These are phyloP conservation scores for Pseudogymnoascus sp. DNA, from an alignment of 2,329 filamentous ascomycete species.

Conservation along the genomic window DNA sequence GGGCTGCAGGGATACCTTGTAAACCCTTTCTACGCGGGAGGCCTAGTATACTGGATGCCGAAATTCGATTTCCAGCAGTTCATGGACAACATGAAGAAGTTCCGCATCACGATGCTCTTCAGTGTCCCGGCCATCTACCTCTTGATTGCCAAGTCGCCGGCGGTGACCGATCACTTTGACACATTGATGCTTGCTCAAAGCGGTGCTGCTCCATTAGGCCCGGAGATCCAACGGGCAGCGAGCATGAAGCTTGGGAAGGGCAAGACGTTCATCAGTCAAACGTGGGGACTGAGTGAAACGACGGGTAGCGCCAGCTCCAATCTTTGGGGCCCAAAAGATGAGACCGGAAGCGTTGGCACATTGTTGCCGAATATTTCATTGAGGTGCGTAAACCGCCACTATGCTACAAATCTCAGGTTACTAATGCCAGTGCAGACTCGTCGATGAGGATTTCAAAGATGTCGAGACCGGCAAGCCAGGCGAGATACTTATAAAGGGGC, in stretches of 20 bases:
- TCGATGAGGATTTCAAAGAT: conserved; percentile 47
- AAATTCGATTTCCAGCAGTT: conserved; percentile 69
- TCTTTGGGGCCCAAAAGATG: conserved; percentile 43
- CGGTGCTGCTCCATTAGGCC: conserved; percentile 60
- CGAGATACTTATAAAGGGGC: conserved; percentile 65
- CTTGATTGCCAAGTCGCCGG: conserved; percentile 62
- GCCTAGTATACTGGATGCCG: conserved; percentile 62
- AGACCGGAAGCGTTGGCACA: conserved; percentile 53
- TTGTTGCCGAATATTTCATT: conserved; percentile 54
- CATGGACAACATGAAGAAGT: conserved; percentile 59
- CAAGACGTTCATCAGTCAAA: conserved; percentile 37
- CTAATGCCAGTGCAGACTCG: conserved; percentile 43
- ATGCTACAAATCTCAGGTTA: neutral
- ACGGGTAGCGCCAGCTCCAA: conserved; percentile 67
- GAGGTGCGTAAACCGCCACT: neutral
- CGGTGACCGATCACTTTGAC: conserved; percentile 50
- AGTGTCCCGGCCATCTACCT: conserved; percentile 72
- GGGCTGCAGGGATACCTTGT: conserved; percentile 41
- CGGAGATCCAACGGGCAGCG: conserved; percentile 40
- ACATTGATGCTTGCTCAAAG: conserved; percentile 39
- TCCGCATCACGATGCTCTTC: conserved; percentile 57
- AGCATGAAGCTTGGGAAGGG: conserved; percentile 47
- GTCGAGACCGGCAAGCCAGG: conserved; percentile 49
- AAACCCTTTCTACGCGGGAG: conserved; percentile 39
- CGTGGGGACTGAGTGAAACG: conserved; percentile 78